phyloP scores from a whole-genome alignment of 2,329 filamentous ascomycete species.

The Parascedosporium putredinis region DNA sequence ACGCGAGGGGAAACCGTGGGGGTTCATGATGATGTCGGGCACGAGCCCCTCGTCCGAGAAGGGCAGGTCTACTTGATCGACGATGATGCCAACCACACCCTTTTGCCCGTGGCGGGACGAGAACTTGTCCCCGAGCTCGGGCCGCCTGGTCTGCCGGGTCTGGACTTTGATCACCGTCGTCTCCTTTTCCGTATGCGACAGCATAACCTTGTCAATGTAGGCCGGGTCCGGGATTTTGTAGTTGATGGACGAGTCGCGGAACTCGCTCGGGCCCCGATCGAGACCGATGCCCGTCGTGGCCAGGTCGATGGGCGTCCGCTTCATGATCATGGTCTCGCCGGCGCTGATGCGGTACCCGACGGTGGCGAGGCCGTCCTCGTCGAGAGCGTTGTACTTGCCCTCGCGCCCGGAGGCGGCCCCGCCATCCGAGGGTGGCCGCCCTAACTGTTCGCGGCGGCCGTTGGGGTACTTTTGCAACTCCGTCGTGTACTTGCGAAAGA shows the following conservation, averaged over 20 bases:
- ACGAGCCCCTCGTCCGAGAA: constrained; percentile 84
- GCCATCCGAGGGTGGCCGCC: constrained; percentile 40
- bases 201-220: constrained; percentile 94
- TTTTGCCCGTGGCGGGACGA: constrained; percentile 98
- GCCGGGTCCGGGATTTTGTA: constrained; percentile 78
- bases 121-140: constrained; percentile 96
- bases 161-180: constrained; percentile 85
- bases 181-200: constrained; percentile 81
- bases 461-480: constrained; percentile 86
- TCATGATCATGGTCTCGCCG: constrained; percentile 84
- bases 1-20: constrained; percentile 96
- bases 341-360: constrained; percentile 70
- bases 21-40: constrained; percentile 99
- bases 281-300: constrained; percentile 60
- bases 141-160: constrained; percentile 87
- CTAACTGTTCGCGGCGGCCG: constrained; percentile 57
- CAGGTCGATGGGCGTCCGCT: constrained; percentile 73
- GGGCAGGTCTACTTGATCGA: constrained; percentile 92
- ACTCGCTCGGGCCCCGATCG: constrained; percentile 52
- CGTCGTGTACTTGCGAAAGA: constrained; percentile 89
- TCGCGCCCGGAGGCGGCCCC: constrained; percentile 50
- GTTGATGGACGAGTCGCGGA: constrained; percentile 57
- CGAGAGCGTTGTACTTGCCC: constrained; percentile 63
- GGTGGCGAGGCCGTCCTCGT: constrained; percentile 77
- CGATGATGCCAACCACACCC: constrained; percentile 93